Percentiles rank a stretch among this genome's conserved stretches.
Evolutionary conservation across 2,329 filamentous ascomycete genomes (phyloP).

Genomic region (Akanthomyces muscarius): DNA sequence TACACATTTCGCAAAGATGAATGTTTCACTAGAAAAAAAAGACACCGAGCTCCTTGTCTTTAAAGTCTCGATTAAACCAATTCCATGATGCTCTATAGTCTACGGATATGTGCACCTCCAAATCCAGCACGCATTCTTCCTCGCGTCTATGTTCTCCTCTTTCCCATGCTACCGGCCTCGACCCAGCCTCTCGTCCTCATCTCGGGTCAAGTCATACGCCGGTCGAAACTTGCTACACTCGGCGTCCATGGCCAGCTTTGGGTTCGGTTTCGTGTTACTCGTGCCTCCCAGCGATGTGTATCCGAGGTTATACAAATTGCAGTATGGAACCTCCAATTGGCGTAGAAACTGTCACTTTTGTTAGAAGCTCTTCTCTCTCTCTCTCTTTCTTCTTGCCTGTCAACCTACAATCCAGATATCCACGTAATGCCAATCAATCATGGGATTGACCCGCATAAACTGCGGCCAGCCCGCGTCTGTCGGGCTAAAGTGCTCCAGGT

Average conservation of each 20-base stretch:
- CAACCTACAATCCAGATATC: slow-evolving; percentile 86
- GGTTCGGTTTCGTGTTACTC: slow-evolving; percentile 86
- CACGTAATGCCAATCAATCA: slow-evolving; percentile 95
- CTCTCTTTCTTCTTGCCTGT: neutral
- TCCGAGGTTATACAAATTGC: slow-evolving; percentile 77
- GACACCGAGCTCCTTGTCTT: neutral
- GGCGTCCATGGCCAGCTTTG: slow-evolving; percentile 52
- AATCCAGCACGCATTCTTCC: neutral
- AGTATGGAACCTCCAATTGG: slow-evolving; percentile 77
- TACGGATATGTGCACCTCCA: neutral
- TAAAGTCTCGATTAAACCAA: neutral
- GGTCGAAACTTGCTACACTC: slow-evolving; percentile 54
- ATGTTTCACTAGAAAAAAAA: neutral
- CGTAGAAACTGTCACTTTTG: slow-evolving; percentile 63
- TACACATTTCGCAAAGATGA: too few species aligned
- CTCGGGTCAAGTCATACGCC: slow-evolving; percentile 70
- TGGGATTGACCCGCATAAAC: slow-evolving; percentile 90
- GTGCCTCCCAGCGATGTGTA: slow-evolving; percentile 92
- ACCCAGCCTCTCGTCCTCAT: slow-evolving; percentile 75
- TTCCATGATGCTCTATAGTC: slow-evolving; percentile 12
- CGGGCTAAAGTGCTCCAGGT: slow-evolving; percentile 74
- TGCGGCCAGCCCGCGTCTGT: slow-evolving; percentile 88
- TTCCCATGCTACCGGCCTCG: slow-evolving; percentile 48
- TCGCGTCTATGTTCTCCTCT: neutral
- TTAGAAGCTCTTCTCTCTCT: slow-evolving; percentile 19